These are phyloP conservation scores for Fusarium oxysporum DNA, from an alignment of 2,329 filamentous ascomycete species.

Conservation along the genomic window DNA sequence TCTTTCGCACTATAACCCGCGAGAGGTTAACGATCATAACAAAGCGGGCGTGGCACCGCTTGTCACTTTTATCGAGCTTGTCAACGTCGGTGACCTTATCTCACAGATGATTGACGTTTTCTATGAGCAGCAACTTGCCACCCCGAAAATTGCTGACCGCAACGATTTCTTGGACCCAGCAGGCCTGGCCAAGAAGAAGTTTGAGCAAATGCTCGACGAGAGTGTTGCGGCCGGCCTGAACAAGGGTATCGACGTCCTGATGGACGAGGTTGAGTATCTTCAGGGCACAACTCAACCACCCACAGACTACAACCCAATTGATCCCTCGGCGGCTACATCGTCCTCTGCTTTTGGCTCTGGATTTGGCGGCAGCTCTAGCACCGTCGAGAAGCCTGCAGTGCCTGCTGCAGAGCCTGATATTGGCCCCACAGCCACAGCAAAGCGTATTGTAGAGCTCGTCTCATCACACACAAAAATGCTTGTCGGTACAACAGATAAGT, in stretches of 20 bases:
- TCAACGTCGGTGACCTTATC: conserved; percentile 97
- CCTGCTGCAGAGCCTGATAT: conserved; percentile 56
- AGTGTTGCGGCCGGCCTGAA: conserved; percentile 95
- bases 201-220: conserved; percentile 98
- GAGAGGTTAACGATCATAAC: conserved; percentile 79
- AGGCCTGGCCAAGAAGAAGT: conserved; percentile 95
- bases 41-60: conserved; percentile 85
- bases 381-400: conserved; percentile 40
- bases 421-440: conserved; percentile 83
- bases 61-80: conserved; percentile 94
- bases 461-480: conserved; percentile 93
- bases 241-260: conserved; percentile 97
- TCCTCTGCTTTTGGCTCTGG: conserved; percentile 32
- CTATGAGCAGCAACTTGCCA: conserved; percentile 92
- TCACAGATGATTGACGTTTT: conserved; percentile 99
- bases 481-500: conserved; percentile 94
- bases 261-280: conserved; percentile 97
- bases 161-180: conserved; percentile 96
- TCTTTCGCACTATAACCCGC: conserved; percentile 89
- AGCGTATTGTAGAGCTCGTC: conserved; percentile 85
- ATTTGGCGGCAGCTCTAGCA: conserved; percentile 32
- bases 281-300: conserved; percentile 88
- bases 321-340: conserved; percentile 25
- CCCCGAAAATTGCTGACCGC: conserved; percentile 84
- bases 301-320: conserved; percentile 87